These are phyloP conservation scores for Beauveria pseudobassiana DNA, from an alignment of 2,329 filamentous ascomycete species.

Conservation along the genomic window DNA sequence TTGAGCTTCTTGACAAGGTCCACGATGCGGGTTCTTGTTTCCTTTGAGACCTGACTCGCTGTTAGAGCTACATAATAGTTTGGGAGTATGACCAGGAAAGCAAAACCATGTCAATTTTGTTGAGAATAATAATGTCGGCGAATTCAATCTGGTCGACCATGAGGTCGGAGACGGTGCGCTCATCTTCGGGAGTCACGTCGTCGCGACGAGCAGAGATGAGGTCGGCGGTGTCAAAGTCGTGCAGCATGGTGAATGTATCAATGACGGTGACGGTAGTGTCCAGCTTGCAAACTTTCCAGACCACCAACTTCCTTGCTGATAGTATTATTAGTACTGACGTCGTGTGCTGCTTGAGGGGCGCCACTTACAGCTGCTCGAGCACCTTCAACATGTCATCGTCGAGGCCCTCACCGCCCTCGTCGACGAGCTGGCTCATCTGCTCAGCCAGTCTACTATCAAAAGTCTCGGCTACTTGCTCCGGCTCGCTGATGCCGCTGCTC, in stretches of 20 bases:
- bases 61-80: rapidly evolving
- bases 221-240: constrained; percentile 64
- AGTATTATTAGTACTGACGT: rapidly evolving
- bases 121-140: constrained; percentile 63
- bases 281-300: constrained; percentile 54
- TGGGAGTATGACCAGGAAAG: background rate
- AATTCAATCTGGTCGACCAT: constrained; percentile 76
- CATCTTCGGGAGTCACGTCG: constrained; percentile 58
- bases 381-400: constrained; percentile 28
- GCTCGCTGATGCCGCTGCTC: constrained; percentile 65
- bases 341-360: background rate
- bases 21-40: constrained; percentile 38
- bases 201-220: constrained; percentile 57
- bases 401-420: constrained; percentile 22
- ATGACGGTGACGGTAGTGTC: constrained; percentile 68
- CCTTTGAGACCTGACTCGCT: constrained; percentile 27
- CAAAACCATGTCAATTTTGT: constrained; percentile 58
- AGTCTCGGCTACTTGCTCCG: constrained; percentile 66
- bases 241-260: constrained; percentile 64
- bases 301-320: constrained; percentile 49
- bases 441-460: constrained; percentile 53
- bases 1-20: constrained; percentile 55
- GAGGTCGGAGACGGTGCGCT: constrained; percentile 65
- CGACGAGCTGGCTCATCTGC: constrained; percentile 31
- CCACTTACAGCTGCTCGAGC: constrained; percentile 28